Conservation (phyloP, 2,329 filamentous ascomycete species). For the Paecilomyces sp. region DNA sequence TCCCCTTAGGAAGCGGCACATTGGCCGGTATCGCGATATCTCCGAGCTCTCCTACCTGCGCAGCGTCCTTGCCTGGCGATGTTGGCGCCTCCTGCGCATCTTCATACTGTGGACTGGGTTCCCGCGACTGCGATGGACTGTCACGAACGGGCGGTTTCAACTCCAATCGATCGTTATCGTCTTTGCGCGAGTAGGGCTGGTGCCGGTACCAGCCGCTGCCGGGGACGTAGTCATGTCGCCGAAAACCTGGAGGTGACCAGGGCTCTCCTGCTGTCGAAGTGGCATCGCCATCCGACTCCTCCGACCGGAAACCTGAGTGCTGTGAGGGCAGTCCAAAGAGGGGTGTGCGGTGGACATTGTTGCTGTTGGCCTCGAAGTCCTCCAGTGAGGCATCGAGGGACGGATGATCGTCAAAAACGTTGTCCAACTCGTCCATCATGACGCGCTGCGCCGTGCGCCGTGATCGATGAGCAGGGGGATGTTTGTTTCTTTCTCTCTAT, state of each 20-base stretch:
- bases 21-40: conserved; percentile 47
- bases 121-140: conserved; percentile 48
- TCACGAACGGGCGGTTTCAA: conserved; percentile 34
- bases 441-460: conserved; percentile 18
- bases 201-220: conserved; percentile 52
- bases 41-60: conserved; percentile 29
- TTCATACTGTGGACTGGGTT: conserved; percentile 54
- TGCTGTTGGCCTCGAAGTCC: conserved; percentile 52
- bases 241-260: conserved; percentile 62
- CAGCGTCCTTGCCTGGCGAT: conserved; percentile 18
- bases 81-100: conserved; percentile 43
- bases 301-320: conserved; percentile 58
- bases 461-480: background rate
- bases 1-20: conserved; percentile 48
- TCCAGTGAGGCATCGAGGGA: conserved; percentile 55
- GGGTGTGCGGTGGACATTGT: conserved; percentile 38
- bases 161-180: conserved; percentile 27
- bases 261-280: conserved; percentile 37
- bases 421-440: conserved; percentile 42
- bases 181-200: conserved; percentile 41
- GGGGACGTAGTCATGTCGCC: conserved; percentile 39
- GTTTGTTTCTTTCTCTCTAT: background rate
- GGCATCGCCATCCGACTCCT: conserved; percentile 33
- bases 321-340: conserved; percentile 50
- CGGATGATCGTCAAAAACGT: conserved; percentile 51